Evolutionary conservation across 2,329 filamentous ascomycete species (phyloP).

Genomic region (Xylariaceae sp.): DNA sequence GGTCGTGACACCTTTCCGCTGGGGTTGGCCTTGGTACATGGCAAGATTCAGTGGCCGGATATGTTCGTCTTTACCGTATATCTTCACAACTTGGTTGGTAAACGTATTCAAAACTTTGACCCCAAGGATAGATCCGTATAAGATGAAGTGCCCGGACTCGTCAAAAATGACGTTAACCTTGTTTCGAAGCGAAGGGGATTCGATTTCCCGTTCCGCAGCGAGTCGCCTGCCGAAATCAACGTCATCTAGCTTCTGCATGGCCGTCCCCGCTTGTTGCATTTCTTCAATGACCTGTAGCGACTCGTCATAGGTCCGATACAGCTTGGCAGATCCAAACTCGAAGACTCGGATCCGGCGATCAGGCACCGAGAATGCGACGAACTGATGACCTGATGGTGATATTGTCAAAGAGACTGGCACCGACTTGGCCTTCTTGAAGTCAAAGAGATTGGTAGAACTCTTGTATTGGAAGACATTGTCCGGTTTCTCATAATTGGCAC

Average conservation of each 20-base stretch:
- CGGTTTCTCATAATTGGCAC: conserved; percentile 82
- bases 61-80: conserved; percentile 88
- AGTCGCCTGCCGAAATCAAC: conserved; percentile 90
- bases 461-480: conserved; percentile 91
- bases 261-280: conserved; percentile 94
- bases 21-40: conserved; percentile 92
- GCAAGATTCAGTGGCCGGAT: conserved; percentile 81
- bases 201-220: conserved; percentile 83
- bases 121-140: conserved; percentile 90
- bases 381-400: conserved; percentile 82
- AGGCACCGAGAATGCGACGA: conserved; percentile 87
- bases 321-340: conserved; percentile 85
- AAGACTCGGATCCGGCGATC: conserved; percentile 93
- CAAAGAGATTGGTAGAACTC: conserved; percentile 90
- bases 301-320: conserved; percentile 93
- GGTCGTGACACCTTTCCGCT: conserved; percentile 90
- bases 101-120: conserved; percentile 95
- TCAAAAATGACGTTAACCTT: conserved; percentile 91
- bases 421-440: conserved; percentile 95
- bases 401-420: conserved; percentile 80
- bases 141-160: conserved; percentile 91
- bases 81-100: conserved; percentile 87
- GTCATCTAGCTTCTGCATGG: conserved; percentile 78
- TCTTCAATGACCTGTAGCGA: conserved; percentile 86
- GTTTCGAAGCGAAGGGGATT: conserved; percentile 66